Evolutionary conservation across 2,329 filamentous ascomycete genomes (phyloP).

Genomic region (Emmonsiellopsis sp.): DNA sequence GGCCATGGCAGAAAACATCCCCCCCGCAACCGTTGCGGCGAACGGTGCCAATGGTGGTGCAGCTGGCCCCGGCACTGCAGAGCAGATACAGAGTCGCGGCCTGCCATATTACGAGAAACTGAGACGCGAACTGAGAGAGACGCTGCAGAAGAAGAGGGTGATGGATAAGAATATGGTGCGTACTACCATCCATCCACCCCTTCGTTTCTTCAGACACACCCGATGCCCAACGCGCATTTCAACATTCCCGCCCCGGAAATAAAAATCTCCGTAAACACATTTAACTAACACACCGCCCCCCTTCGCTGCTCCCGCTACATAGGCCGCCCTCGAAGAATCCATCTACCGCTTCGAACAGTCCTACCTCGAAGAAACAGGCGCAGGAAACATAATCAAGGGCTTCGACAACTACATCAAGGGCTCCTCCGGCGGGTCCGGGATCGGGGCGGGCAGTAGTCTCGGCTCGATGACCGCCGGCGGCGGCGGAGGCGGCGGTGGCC

Average conservation of each 20-base stretch:
- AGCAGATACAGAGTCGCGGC: conserved; percentile 30
- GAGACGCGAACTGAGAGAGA: conserved; percentile 56
- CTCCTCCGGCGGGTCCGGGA: conserved; percentile 43
- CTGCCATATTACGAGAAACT: conserved; percentile 65
- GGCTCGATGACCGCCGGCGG: conserved; percentile 20
- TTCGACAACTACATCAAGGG: conserved; percentile 99
- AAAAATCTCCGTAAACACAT: background rate
- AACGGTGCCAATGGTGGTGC: conserved; percentile 11
- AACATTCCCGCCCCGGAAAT: too few relatives aligned
- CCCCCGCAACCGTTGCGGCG: conserved; percentile 15
- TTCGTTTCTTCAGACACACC: background rate
- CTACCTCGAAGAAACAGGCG: conserved; percentile 81
- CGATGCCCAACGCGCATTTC: background rate
- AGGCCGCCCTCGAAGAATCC: conserved; percentile 61
- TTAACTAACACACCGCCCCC: background rate
- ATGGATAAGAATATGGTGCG: conserved; percentile 53
- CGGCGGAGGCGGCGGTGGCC: conserved; percentile 16
- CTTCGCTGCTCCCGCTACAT: background rate
- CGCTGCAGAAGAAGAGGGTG: conserved; percentile 54
- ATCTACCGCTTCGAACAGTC: conserved; percentile 76
- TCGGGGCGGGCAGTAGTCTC: conserved; percentile 17
- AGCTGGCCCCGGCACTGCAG: conserved; percentile 6
- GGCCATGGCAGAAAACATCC: conserved; percentile 33
- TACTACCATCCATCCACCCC: conserved; percentile 6
- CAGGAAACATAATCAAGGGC: conserved; percentile 91